Percentiles rank a stretch among this genome's conserved stretches.
Conservation (phyloP, 2,329 filamentous ascomycete species). For the Penicillium glabrum region DNA sequence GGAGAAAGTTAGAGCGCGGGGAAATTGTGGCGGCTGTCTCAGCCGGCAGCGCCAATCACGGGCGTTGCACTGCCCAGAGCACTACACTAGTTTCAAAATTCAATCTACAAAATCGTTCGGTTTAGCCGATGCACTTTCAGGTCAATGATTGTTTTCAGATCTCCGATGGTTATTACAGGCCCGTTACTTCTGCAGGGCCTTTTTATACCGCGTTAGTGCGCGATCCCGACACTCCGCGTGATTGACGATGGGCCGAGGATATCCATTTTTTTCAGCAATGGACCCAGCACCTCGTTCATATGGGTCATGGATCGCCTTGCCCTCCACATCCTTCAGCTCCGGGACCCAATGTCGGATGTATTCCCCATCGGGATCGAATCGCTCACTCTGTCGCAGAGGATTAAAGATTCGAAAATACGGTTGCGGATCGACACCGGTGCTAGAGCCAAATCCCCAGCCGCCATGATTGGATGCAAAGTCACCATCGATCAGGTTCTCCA, state of each 20-base stretch:
- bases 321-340: conserved; percentile 65
- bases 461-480: conserved; percentile 79
- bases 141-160: too few species aligned
- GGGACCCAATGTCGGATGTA: conserved; percentile 84
- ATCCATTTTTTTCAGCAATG: conserved; percentile 65
- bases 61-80: neutral
- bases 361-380: conserved; percentile 74
- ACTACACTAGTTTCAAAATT: neutral
- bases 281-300: conserved; percentile 64
- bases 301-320: conserved; percentile 76
- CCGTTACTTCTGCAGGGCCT: neutral
- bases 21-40: conserved; percentile 10
- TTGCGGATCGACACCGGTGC: conserved; percentile 77
- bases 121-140: neutral
- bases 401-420: conserved; percentile 93
- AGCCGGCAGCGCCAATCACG: neutral
- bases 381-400: conserved; percentile 78
- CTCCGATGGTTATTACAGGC: too few species aligned
- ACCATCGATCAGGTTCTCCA: conserved; percentile 76
- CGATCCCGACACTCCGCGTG: conserved; percentile 69
- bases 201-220: conserved; percentile 59
- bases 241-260: conserved; percentile 72
- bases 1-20: conserved; percentile 2
- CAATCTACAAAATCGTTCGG: neutral
- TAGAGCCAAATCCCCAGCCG: conserved; percentile 66